Evolutionary conservation across 2,329 filamentous ascomycete species (phyloP), one percentile per base, ranked within the genome.

Genomic region (Xylariaceae sp.): DNA sequence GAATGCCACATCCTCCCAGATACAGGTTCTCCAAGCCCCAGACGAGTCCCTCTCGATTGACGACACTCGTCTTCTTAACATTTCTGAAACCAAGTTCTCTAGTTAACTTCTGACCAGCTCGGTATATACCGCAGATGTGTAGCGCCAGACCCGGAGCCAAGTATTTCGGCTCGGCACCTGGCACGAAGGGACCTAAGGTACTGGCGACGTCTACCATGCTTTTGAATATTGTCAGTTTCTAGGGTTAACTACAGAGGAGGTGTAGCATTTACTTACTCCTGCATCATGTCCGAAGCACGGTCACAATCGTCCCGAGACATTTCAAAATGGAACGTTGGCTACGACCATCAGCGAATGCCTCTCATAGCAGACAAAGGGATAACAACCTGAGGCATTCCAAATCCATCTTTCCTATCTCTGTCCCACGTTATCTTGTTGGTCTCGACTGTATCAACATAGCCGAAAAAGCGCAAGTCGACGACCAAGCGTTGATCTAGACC

Each of bases 1-100:
- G 62, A 10, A 66, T 54, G 39, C 59, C 57, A 18, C 60, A 65
- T 3, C 62, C 63, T 16, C 62, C 63, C 2, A 66, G 47, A 31
- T 54, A 52, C 39, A 64, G 42, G 36, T 66, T 64, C 2, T 57
- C 48, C 13, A 51, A 41, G 9, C 50, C 55, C 60, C 61, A 64
- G 4, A 66, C 63, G 10, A 10, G 10, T 14, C 10, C 10, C 10
- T 36, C 14, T 14, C 33, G 10, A 36, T 36, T 14, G 10, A 36
- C 33, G 10, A 36, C 33, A 36, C 10, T 10, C 33, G 10, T 36
- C 33, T 14, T 14, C 10, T 36, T 14, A 36, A 10, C 33, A 10
- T 36, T 14, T 47, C 38, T 57, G n/a, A n/a, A n/a, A n/a, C n/a
- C n/a, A n/a, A n/a, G n/a, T n/a, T n/a, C n/a, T n/a, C n/a, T n/a